Base-by-base conservation (phyloP, 2,329 filamentous ascomycete genomes). In the Remersonia thermophila region DNA sequence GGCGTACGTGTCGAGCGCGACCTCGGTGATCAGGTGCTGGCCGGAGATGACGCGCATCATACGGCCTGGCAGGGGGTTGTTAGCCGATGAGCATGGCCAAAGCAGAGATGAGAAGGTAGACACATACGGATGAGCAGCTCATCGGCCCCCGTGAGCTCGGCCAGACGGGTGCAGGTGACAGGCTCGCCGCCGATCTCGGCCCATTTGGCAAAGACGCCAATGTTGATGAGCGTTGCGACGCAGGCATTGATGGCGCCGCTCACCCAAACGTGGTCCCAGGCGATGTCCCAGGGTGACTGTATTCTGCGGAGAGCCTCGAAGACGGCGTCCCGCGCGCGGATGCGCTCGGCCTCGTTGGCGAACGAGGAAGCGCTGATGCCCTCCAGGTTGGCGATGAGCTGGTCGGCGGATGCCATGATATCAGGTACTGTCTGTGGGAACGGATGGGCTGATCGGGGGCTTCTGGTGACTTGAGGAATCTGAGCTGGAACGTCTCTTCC, bases 241-340 rank as follows among this genome's bases (percentile, higher is more conserved):
- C 52, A 51, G 3, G 52, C 53, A 29, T 53, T 52, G n/a, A 55
- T 59, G 0, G 50, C 48, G 16, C 27, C 27, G 20, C 20, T 56
- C 5, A 54, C 52, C 53, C 58, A 58, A 20, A 49, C 52, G 17
- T 61, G 57, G 13, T 59, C 55, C 55, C 57, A 60, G 3, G 54
- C 54, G 7, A 55, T 53, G 33, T 61, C 58, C 55, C 58, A 62
- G 0, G 58, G 59, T 16, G 51, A 54, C 38, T 59, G 55, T 1
- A 58, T 49, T 30, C 42, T 51, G n/a, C 51, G 38, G 0, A 58
- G 43, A 1, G 55, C 46, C n/a, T 50, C 36, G 23, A 51, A 44
- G 9, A 59, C 47, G 1, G 53, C 56, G 40, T 59, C 52, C 7
- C 54, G 46, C 1, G 49, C 52, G 13, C 51, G 51, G 20, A 52